phyloP scores from a whole-genome alignment of 179 eudicot genomes.

The Beta macrorhiza region DNA sequence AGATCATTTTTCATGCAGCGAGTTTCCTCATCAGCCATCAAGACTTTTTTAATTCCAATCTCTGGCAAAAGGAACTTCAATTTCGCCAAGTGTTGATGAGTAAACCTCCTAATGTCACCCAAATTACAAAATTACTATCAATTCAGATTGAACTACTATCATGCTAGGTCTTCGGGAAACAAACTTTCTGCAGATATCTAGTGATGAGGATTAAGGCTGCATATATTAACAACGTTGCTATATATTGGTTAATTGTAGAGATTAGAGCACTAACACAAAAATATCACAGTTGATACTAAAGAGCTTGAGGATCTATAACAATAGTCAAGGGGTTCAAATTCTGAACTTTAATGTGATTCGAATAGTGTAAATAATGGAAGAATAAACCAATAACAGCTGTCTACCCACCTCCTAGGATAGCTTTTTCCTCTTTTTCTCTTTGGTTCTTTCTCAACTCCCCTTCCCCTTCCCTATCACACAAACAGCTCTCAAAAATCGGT shows the following conservation, averaged over 20 bases:
- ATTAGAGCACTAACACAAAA: background rate
- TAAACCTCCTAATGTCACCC: slow-evolving; percentile 63
- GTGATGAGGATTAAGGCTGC: background rate
- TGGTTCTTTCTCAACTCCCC: background rate
- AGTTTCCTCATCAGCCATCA: slow-evolving; percentile 58
- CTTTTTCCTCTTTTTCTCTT: background rate
- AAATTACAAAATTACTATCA: slow-evolving; percentile 12
- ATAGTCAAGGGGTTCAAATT: background rate
- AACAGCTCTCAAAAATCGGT: too few relatives aligned
- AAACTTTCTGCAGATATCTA: background rate
- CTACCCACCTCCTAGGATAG: too few relatives aligned
- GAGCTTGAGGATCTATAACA: background rate
- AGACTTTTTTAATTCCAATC: slow-evolving; percentile 53
- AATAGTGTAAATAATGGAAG: too few relatives aligned
- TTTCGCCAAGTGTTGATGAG: slow-evolving; percentile 72
- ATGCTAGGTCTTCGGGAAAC: background rate
- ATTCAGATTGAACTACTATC: background rate
- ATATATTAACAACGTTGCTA: background rate
- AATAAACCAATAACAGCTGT: too few relatives aligned
- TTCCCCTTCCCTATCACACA: background rate
- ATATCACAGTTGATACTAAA: background rate
- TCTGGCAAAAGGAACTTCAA: slow-evolving; percentile 81
- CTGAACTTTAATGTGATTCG: background rate
- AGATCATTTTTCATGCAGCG: slow-evolving; percentile 79
- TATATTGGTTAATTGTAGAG: background rate